Base-by-base conservation (phyloP, 2,329 filamentous ascomycete genomes). In the Sporothrix variecibatus region DNA sequence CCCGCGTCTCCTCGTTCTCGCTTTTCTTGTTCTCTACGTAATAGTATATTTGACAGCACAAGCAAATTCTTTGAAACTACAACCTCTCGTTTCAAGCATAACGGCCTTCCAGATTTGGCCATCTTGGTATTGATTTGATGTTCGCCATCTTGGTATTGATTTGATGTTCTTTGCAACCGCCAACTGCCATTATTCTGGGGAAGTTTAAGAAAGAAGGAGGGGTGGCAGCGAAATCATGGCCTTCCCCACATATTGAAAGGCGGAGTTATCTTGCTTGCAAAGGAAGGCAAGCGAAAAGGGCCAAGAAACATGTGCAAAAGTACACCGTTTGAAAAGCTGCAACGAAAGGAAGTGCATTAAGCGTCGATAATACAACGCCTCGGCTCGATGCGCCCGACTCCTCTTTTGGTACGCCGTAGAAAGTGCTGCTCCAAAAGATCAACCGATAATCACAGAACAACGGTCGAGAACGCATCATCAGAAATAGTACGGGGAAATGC, bases 351-450 rank as follows among this genome's bases (percentile, higher is more conserved):
- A 40, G 43, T 26, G 2, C 34, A 34, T 65, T 43, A 26, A 43
- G 60, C 20, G 60, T 65, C 38, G 31, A 62, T 17, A 31, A 15
- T 46, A 20, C 15, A 34, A 11, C 65, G 43, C 43, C 43, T 69
- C 65, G 65, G 65, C 65, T 69, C 65, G 43, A 69, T 51, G 17
- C 65, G 65, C 43, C 65, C 65, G 65, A 69, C 43, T 69, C 65
- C 26, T 34, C 43, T 40, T 43, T 26, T 23, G 9, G 40, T 43
- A 11, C 8, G 12, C 15, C n/a, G 51, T 26, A 26, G 60, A 65
- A 20, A 17, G 46, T 65, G 34, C 5, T 64, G 17, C 8, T 40
- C 60, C 34, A 64, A 23, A 23, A 5, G 40, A 64, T 12, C 60
- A 23, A 64, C 60, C 60, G 60, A 4, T 43, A 43, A 65, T 11